Evolutionary conservation across 176 grass and related monocot species (phyloP).

Genomic region (Stipa capillata): DNA sequence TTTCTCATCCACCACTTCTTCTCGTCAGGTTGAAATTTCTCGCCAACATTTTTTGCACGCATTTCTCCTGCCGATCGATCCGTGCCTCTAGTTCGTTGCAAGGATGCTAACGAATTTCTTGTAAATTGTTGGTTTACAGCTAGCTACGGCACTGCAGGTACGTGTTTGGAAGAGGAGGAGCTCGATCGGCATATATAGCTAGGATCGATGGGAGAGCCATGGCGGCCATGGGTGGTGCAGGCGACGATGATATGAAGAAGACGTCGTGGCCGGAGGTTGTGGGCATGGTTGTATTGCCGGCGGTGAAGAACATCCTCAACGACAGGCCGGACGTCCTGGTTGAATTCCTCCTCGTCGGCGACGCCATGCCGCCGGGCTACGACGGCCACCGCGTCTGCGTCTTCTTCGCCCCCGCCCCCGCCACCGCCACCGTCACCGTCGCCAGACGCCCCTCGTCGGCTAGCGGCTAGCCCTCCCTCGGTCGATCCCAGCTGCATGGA

Average conservation of each 20-base stretch:
- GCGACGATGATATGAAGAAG: background rate
- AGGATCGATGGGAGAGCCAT: background rate
- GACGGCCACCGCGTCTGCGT: background rate
- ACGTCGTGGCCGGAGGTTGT: background rate
- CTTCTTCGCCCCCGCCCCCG: background rate
- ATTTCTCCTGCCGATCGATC: too few species aligned
- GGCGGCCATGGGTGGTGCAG: background rate
- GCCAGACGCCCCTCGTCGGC: background rate
- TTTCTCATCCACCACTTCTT: too few species aligned
- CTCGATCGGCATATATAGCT: background rate
- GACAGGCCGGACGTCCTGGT: background rate
- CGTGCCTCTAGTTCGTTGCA: too few species aligned
- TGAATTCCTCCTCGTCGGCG: background rate
- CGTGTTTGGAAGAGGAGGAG: too few species aligned
- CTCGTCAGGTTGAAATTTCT: too few species aligned
- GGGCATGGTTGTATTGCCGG: background rate
- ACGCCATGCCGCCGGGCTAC: background rate
- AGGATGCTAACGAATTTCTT: too few species aligned
- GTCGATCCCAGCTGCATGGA: too few species aligned
- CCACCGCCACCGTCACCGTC: too few species aligned
- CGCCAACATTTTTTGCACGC: too few species aligned
- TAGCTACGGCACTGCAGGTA: too few species aligned
- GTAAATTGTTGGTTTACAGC: too few species aligned
- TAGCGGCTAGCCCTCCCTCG: too few species aligned
- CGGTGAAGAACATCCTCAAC: background rate